Conservation (phyloP, 495 filamentous ascomycete species). For the Daldinia bambusicola region DNA sequence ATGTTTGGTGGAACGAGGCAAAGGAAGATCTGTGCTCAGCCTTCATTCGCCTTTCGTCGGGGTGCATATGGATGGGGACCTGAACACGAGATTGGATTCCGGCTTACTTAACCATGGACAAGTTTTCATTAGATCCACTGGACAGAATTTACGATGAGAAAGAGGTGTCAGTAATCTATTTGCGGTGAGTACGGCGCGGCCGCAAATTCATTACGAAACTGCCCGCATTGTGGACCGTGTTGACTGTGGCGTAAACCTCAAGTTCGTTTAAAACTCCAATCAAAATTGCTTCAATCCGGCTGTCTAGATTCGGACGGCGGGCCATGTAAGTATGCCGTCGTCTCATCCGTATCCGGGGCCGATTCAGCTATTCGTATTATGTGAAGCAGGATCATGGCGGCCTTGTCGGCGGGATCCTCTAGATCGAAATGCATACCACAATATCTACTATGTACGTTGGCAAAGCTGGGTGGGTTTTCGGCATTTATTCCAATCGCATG, state of each 20-base stretch:
- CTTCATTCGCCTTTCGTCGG: conserved; percentile 27
- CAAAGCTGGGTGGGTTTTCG: not conserved
- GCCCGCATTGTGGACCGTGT: conserved; percentile 4
- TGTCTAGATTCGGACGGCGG: not conserved
- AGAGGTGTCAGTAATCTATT: conserved; percentile 10
- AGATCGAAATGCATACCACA: not conserved
- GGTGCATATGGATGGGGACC: not conserved
- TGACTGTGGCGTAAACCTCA: conserved; percentile 13
- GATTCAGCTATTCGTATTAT: not conserved
- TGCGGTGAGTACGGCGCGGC: conserved; percentile 31
- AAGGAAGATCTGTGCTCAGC: conserved; percentile 26
- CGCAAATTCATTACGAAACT: not conserved
- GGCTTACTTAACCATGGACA: not conserved
- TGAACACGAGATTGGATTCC: conserved; percentile 29
- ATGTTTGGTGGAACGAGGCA: conserved; percentile 22
- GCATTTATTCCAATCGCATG: not conserved
- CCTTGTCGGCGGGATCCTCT: not conserved
- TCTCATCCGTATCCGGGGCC: not conserved
- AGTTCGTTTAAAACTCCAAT: not conserved
- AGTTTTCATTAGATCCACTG: conserved; percentile 11
- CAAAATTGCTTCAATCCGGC: conserved; percentile 21
- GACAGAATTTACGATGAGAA: conserved; percentile 12
- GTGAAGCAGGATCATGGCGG: not conserved
- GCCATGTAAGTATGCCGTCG: not conserved
- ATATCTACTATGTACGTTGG: not conserved